These are phyloP conservation scores for Candida sp. DNA, from an alignment of 1,139 yeast genomes.

Conservation along the genomic window DNA sequence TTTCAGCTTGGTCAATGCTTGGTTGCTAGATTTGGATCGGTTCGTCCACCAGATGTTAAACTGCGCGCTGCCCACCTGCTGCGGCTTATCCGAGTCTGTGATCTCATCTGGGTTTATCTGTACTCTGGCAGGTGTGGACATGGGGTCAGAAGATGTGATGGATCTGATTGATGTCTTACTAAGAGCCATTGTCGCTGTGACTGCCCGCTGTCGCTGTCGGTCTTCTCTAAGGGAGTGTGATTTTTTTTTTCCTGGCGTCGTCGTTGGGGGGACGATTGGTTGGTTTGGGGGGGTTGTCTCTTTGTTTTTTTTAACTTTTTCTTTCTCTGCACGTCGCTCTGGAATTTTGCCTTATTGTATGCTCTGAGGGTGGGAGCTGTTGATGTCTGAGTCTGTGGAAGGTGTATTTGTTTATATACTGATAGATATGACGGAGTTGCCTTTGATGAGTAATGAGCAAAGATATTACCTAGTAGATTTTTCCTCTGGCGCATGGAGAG, in stretches of 20 bases:
- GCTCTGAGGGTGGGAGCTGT: no score
- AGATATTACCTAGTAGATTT: no score
- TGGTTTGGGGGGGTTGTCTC: no score
- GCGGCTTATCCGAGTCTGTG: constrained; percentile 67
- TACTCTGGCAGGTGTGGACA: constrained; percentile 51
- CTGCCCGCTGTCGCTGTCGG: neutral
- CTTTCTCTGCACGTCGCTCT: no score
- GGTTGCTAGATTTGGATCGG: constrained; percentile 60
- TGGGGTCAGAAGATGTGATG: constrained; percentile 12
- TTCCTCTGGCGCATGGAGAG: no score
- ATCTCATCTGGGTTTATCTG: constrained; percentile 75
- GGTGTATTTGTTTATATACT: no score
- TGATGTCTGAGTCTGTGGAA: no score
- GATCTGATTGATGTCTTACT: constrained; percentile 7
- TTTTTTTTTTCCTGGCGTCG: neutral
- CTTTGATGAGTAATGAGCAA: no score
- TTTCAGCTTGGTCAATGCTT: constrained; percentile 34
- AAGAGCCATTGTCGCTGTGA: constrained; percentile 1
- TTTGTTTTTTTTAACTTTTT: no score
- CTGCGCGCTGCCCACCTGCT: constrained; percentile 72
- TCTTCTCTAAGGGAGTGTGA: neutral
- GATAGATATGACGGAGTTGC: no score
- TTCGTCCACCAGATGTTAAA: constrained; percentile 90
- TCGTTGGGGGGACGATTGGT: no score
- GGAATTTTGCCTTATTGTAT: no score